Conservation (phyloP, 169 alveolate genomes). For the Babesia sp. region DNA sequence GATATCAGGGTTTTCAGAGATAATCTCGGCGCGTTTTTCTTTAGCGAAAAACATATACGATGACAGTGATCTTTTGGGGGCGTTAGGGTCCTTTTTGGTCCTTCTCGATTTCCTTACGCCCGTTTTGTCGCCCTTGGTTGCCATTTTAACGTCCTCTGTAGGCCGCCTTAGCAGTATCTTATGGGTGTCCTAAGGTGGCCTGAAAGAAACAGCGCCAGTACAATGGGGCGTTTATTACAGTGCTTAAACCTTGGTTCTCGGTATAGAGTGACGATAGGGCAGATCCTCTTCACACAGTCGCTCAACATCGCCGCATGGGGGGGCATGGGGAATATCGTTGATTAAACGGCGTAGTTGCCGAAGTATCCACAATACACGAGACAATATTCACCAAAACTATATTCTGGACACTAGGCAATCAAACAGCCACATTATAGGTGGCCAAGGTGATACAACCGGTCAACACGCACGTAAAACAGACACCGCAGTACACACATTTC, state of each 20-base stretch:
- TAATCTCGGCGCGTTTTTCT: conserved; percentile 83
- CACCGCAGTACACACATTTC: too few relatives aligned
- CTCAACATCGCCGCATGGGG: not conserved
- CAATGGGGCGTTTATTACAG: not conserved
- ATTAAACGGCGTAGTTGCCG: too few relatives aligned
- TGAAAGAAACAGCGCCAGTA: not conserved
- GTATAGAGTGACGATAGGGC: not conserved
- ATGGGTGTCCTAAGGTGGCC: not conserved
- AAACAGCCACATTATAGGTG: too few relatives aligned
- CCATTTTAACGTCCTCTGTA: conserved; percentile 50
- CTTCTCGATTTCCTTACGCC: conserved; percentile 53
- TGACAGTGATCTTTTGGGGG: conserved; percentile 87
- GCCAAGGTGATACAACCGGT: too few relatives aligned
- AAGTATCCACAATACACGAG: too few relatives aligned
- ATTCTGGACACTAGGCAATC: too few relatives aligned
- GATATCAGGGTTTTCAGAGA: conserved; percentile 80
- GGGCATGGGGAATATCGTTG: conserved; percentile 9
- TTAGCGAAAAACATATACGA: conserved; percentile 89
- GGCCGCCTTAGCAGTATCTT: not conserved
- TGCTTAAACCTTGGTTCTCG: not conserved
- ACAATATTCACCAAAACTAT: too few relatives aligned
- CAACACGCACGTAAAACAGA: too few relatives aligned
- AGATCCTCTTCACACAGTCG: not conserved
- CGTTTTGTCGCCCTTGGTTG: conserved; percentile 58
- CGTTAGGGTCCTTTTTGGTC: conserved; percentile 84